Conservation (phyloP, 2,329 filamentous ascomycete species). For the Dryadomyces quercus-mongolicae region DNA sequence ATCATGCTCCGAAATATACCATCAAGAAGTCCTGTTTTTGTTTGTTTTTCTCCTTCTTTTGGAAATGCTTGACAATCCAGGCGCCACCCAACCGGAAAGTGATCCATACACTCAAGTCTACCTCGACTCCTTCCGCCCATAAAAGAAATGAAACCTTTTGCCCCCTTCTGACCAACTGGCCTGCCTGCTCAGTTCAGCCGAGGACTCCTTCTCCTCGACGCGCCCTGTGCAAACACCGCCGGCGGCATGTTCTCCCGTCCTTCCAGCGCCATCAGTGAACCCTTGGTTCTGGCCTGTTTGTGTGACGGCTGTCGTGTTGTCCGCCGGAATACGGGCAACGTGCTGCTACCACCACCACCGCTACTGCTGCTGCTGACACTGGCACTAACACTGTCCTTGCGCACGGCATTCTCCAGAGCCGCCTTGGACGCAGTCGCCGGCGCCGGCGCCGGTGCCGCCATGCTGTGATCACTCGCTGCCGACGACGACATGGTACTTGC, state of each 20-base stretch:
- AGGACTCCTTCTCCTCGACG: constrained; percentile 42
- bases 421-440: constrained; percentile 7
- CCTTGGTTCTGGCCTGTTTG: constrained; percentile 20
- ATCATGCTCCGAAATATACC: neutral
- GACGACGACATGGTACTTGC: constrained; percentile 26
- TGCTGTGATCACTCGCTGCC: neutral
- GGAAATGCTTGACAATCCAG: too few relatives aligned
- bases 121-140: too few relatives aligned
- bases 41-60: too few relatives aligned
- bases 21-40: too few relatives aligned
- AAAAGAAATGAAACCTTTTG: too few relatives aligned
- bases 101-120: neutral
- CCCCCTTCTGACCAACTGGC: too few relatives aligned
- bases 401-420: constrained; percentile 9
- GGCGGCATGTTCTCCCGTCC: constrained; percentile 41
- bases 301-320: constrained; percentile 20
- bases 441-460: neutral
- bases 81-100: too few relatives aligned
- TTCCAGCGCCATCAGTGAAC: constrained; percentile 20
- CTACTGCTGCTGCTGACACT: neutral
- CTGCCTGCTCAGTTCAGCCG: constrained; percentile 21
- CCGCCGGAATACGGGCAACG: constrained; percentile 36
- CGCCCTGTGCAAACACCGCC: constrained; percentile 30
- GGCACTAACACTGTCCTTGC: neutral
- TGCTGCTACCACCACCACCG: constrained; percentile 25